A percentile compares a stretch with the other conserved stretches of the same genome.
Evolutionary conservation across 495 filamentous ascomycete species (phyloP).

Genomic region (Aspergillus funiculosus): DNA sequence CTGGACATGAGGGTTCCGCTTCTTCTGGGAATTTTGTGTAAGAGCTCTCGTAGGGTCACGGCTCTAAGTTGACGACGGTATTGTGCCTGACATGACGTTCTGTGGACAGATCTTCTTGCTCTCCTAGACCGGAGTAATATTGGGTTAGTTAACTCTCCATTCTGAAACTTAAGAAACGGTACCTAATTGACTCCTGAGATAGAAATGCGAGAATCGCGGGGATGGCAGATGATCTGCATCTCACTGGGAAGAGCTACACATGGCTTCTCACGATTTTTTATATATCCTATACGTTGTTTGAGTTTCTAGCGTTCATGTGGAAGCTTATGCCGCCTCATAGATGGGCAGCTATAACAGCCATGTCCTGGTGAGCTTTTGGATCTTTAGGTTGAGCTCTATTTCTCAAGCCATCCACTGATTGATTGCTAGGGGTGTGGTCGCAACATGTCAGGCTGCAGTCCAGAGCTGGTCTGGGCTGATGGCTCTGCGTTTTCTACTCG

Average conservation of each 20-base stretch:
- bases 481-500: constrained; percentile 61
- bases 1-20: constrained; percentile 50
- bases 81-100: neutral
- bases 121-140: constrained; percentile 68
- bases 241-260: constrained; percentile 49
- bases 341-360: constrained; percentile 45
- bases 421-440: constrained; percentile 46
- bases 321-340: constrained; percentile 56
- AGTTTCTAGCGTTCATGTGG: constrained; percentile 67
- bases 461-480: constrained; percentile 61
- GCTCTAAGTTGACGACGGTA: neutral
- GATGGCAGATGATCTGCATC: constrained; percentile 47
- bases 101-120: constrained; percentile 50
- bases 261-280: constrained; percentile 83
- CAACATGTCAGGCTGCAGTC: constrained; percentile 55
- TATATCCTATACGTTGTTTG: constrained; percentile 56
- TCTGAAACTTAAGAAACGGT: neutral
- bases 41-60: constrained; percentile 20
- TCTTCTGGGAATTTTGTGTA: constrained; percentile 50
- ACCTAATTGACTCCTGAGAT: constrained; percentile 2
- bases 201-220: constrained; percentile 64
- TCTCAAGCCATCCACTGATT: neutral
- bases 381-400: neutral
- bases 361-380: constrained; percentile 38
- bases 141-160: constrained; percentile 33